A percentile compares a stretch with the other conserved stretches of the same genome.
Evolutionary conservation across 2,329 filamentous ascomycete species (phyloP).

Genomic region (Stagonosporopsis rhizophila): DNA sequence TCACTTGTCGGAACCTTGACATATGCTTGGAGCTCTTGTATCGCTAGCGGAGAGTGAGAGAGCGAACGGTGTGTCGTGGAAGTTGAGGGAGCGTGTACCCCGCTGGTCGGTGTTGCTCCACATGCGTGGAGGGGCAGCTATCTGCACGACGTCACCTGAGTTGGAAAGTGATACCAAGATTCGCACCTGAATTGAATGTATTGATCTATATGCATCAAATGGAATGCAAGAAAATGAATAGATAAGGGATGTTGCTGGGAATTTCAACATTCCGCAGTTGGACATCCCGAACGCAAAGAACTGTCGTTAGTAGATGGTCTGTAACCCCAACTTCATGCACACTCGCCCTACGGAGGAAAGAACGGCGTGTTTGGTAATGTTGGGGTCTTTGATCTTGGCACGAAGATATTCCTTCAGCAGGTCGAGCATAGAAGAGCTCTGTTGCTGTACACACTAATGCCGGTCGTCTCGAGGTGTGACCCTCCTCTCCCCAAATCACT

Average conservation of each 20-base stretch:
- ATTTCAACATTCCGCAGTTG: not conserved
- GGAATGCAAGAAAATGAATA: not conserved
- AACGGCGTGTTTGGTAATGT: constrained; percentile 72
- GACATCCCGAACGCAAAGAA: constrained; percentile 1
- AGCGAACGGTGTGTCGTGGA: constrained; percentile 16
- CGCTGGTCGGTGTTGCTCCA: constrained; percentile 17
- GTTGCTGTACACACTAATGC: constrained; percentile 79
- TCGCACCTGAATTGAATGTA: constrained; percentile 15
- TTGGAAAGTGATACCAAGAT: not conserved
- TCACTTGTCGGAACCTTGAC: constrained; percentile 21
- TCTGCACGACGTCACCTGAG: constrained; percentile 25
- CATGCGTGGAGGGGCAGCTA: constrained; percentile 5
- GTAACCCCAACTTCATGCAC: constrained; percentile 71
- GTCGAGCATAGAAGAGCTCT: constrained; percentile 64
- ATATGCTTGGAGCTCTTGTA: constrained; percentile 36
- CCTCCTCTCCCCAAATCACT: constrained; percentile 21
- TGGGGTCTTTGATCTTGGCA: constrained; percentile 66
- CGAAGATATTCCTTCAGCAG: constrained; percentile 71
- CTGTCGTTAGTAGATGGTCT: constrained; percentile 44
- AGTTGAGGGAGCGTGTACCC: constrained; percentile 20
- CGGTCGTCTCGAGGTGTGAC: constrained; percentile 43
- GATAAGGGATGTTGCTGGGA: not conserved
- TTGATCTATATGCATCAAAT: constrained; percentile 16
- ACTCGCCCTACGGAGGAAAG: constrained; percentile 59
- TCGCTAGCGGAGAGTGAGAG: constrained; percentile 30